Conservation (phyloP, 2,329 filamentous ascomycete species). For the Septoria linicola region DNA sequence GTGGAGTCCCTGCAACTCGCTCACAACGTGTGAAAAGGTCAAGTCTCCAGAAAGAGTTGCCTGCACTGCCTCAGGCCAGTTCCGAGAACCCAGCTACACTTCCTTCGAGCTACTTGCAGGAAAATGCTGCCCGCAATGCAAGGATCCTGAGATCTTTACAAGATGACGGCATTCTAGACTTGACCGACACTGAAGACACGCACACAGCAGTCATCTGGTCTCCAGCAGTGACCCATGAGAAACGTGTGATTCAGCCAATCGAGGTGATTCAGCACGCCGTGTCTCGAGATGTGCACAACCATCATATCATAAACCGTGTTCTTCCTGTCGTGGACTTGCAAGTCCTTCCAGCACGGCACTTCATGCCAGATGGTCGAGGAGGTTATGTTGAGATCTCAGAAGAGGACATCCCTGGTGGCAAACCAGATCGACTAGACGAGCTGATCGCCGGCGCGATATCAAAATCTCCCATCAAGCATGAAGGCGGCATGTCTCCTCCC, state of each 20-base stretch:
- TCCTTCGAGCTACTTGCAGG: not conserved
- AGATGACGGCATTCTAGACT: constrained; percentile 12
- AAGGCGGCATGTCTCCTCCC: not conserved
- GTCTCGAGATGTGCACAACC: constrained; percentile 54
- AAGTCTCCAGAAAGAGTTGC: constrained; percentile 8
- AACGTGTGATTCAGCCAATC: constrained; percentile 14
- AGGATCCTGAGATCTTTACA: constrained; percentile 8
- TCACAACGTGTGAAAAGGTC: not conserved
- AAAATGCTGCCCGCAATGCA: constrained; percentile 11
- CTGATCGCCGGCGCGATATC: constrained; percentile 8
- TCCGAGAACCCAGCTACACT: not conserved
- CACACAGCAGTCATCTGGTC: constrained; percentile 15
- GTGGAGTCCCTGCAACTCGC: not conserved
- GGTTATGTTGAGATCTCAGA: constrained; percentile 14
- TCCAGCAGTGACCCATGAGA: constrained; percentile 17
- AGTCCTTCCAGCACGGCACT: constrained; percentile 54
- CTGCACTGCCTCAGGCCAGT: not conserved
- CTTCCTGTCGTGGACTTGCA: constrained; percentile 55
- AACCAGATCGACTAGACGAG: not conserved
- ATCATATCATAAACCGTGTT: constrained; percentile 53
- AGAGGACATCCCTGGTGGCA: constrained; percentile 7
- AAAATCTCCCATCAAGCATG: not conserved
- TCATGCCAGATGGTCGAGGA: constrained; percentile 38
- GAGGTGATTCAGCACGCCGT: constrained; percentile 34
- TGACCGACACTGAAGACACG: constrained; percentile 14